Evolutionary conservation across 192 early-diverging fungal species (phyloP), one percentile per base, ranked within the genome.

Genomic region (Backusella morwellensis): DNA sequence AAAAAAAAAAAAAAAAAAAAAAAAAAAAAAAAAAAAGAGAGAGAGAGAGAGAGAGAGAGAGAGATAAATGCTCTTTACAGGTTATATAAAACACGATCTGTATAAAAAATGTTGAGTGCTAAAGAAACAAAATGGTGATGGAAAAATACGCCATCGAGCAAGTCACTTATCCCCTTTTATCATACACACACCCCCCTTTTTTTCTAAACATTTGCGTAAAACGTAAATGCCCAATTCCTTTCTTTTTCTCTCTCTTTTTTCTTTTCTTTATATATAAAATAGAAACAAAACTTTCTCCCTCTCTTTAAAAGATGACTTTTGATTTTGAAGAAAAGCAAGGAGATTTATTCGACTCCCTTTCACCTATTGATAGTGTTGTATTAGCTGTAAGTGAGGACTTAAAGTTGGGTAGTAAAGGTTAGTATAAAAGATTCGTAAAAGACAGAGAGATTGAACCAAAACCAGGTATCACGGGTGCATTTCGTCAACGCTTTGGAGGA

Each of bases 301-400:
- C 59, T 19, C 40, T 38, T 59, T 38, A 23, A 42, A 35, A 42
- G 50, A 80, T 80, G 78, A 63, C 78, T 1, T 77, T 78, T 67
- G 77, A 81, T 29, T 81, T 83, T 75, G 69, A 75, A 72, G 79
- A 83, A 73, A 21, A 23, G 42, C 72, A 72, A 77, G 79, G 76
- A 19, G 63, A 81, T 50, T 66, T 83, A 35, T 81, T 83, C 38
- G 35, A 41, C 15, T 63, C 36, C 14, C 36, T 66, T 19, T 42
- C 73, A 70, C 68, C 72, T 19, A 56, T 42, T 17, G 72, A 81
- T 14, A 66, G 47, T 35, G 72, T 83, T 12, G 82, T 73, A 11
- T 69, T 78, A 21, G 77, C 79, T 36, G 73, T 80, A 17, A 78
- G 76, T 23, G 79, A 76, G 38, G 82, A 83, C 40, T 38, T 78